These are phyloP conservation scores for Carex littledalei DNA, from an alignment of 176 grass and related monocot genomes.

Conservation along the genomic window DNA sequence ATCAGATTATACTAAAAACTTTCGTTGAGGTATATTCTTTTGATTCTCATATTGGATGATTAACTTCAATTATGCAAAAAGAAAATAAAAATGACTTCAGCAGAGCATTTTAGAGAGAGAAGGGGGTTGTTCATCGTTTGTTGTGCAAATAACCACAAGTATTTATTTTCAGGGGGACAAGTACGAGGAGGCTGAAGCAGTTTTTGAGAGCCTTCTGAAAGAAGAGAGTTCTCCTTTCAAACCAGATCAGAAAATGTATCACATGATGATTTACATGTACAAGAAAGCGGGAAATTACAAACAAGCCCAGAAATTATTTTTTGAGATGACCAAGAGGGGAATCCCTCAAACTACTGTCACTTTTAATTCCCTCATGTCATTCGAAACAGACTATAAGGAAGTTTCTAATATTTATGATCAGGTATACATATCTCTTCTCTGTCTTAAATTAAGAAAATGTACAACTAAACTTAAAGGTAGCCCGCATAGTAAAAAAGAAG, in stretches of 20 bases:
- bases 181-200: slow-evolving; percentile 58
- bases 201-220: slow-evolving; percentile 75
- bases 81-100: not conserved
- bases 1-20: slow-evolving; percentile 88
- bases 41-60: not conserved
- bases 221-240: slow-evolving; percentile 68
- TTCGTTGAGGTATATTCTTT: slow-evolving; percentile 69
- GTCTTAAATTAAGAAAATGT: slow-evolving; percentile 3
- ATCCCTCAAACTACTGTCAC: slow-evolving; percentile 73
- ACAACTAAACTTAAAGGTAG: not conserved
- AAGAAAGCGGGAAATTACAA: slow-evolving; percentile 74
- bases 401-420: slow-evolving; percentile 97
- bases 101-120: not conserved
- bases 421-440: slow-evolving; percentile 38
- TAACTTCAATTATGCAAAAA: not conserved
- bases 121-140: not conserved
- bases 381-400: slow-evolving; percentile 88
- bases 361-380: slow-evolving; percentile 97
- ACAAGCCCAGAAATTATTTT: slow-evolving; percentile 64
- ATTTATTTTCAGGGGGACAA: slow-evolving; percentile 56
- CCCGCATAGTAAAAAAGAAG: not conserved
- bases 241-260: slow-evolving; percentile 97
- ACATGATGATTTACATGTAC: slow-evolving; percentile 99
- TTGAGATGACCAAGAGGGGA: slow-evolving; percentile 69
- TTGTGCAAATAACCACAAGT: slow-evolving; percentile 14